Conservation (phyloP, 1,284 basidiomycete species). For the Pseudozyma sp. region DNA sequence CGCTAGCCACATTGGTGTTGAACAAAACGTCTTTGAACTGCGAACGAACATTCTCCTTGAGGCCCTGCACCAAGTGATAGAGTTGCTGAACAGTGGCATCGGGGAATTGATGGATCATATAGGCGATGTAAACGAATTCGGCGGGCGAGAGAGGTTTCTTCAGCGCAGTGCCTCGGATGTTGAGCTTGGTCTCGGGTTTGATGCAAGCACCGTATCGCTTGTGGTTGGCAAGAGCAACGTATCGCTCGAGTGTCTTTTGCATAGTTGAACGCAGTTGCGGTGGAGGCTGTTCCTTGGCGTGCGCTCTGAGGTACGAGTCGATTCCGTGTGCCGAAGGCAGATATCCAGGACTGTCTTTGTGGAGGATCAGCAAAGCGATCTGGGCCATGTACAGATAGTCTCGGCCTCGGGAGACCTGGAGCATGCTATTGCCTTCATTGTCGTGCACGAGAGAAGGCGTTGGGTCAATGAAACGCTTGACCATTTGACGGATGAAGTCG, state of each 20-base stretch:
- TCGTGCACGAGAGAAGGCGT: constrained; percentile 38
- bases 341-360: constrained; percentile 10
- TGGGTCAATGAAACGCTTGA: constrained; percentile 48
- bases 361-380: constrained; percentile 42
- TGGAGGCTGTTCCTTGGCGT: constrained; percentile 19
- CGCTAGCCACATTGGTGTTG: constrained; percentile 26
- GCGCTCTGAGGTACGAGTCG: constrained; percentile 36
- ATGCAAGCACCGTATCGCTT: constrained; percentile 35
- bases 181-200: constrained; percentile 36
- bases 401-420: constrained; percentile 40
- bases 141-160: constrained; percentile 46
- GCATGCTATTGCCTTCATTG: constrained; percentile 22
- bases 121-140: constrained; percentile 51
- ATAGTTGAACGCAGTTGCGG: constrained; percentile 13
- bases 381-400: constrained; percentile 50
- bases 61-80: constrained; percentile 30
- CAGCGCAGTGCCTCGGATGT: constrained; percentile 7
- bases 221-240: constrained; percentile 45
- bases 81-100: constrained; percentile 30
- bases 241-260: constrained; percentile 35
- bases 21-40: constrained; percentile 50
- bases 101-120: constrained; percentile 43
- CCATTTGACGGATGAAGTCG: constrained; percentile 51
- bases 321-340: constrained; percentile 30
- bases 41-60: constrained; percentile 45